Evolutionary conservation across 495 filamentous ascomycete genomes (phyloP).

Genomic region (Daldinia childiae): DNA sequence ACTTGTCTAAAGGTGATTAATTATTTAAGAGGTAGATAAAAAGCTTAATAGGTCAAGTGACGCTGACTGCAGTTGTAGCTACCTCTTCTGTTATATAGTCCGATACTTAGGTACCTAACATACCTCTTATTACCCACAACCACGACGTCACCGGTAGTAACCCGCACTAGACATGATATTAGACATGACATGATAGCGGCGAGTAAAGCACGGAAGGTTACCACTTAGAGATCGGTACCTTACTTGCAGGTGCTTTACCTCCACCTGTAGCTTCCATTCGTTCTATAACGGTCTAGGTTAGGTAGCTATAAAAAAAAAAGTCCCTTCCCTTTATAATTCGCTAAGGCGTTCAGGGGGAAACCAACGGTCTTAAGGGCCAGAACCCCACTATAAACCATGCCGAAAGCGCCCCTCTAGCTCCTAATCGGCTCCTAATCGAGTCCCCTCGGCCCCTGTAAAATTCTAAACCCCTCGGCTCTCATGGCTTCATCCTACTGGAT

Average conservation of each 20-base stretch:
- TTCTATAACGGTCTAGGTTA: slow-evolving; percentile 16
- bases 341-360: not conserved
- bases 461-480: slow-evolving; percentile 43
- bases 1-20: slow-evolving; percentile 6
- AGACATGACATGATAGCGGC: not conserved
- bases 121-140: slow-evolving; percentile 11
- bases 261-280: slow-evolving; percentile 14
- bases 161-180: not conserved
- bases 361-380: slow-evolving; percentile 1
- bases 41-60: slow-evolving; percentile 39
- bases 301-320: no score
- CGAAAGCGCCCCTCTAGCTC: slow-evolving; percentile 31
- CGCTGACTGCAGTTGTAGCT: slow-evolving; percentile 30
- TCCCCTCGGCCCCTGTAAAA: slow-evolving; percentile 36
- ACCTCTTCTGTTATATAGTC: no score
- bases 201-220: not conserved
- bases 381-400: slow-evolving; percentile 37
- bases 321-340: no score
- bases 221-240: not conserved
- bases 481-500: slow-evolving; percentile 43
- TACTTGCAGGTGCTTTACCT: slow-evolving; percentile 6
- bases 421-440: slow-evolving; percentile 13
- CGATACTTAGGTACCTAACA: not conserved
- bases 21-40: slow-evolving; percentile 23
- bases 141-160: slow-evolving; percentile 35